These are phyloP conservation scores for Murraya koenigii DNA, from an alignment of 345 rosid genomes.

Conservation along the genomic window DNA sequence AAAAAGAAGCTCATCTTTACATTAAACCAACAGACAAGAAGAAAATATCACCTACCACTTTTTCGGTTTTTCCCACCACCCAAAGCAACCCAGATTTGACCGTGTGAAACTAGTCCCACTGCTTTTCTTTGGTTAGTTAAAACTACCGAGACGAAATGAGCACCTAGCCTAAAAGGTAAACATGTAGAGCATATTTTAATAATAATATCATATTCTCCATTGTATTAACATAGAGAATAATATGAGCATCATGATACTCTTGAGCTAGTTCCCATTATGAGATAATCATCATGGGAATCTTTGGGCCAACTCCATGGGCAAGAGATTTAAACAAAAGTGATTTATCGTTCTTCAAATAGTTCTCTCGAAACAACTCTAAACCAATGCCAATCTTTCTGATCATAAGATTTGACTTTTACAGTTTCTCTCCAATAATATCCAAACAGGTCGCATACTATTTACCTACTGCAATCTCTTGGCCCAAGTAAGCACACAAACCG, in stretches of 20 bases:
- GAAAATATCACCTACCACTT: not conserved
- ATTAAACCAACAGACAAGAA: not conserved
- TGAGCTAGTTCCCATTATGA: not conserved
- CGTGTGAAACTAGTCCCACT: not conserved
- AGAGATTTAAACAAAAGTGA: not conserved
- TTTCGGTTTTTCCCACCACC: slow-evolving; percentile 1
- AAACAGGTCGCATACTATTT: not conserved
- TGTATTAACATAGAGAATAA: not conserved
- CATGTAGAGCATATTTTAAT: not conserved
- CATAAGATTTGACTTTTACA: not conserved
- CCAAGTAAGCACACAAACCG: not conserved
- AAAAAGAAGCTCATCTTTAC: not conserved
- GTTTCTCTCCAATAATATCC: not conserved
- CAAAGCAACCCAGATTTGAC: slow-evolving; percentile 9
- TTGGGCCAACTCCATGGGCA: not conserved
- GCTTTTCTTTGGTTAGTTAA: not conserved
- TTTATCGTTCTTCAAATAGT: not conserved
- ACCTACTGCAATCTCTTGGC: not conserved
- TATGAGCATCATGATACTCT: not conserved
- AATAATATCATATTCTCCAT: not conserved
- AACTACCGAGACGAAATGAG: not conserved
- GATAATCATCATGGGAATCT: not conserved
- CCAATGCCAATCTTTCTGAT: not conserved
- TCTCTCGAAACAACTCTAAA: not conserved
- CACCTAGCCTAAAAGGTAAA: not conserved